A percentile compares a stretch with the other conserved stretches of the same genome.
Conservation (phyloP, 176 grass and related monocot genomes). For the Oryza officinalis region DNA sequence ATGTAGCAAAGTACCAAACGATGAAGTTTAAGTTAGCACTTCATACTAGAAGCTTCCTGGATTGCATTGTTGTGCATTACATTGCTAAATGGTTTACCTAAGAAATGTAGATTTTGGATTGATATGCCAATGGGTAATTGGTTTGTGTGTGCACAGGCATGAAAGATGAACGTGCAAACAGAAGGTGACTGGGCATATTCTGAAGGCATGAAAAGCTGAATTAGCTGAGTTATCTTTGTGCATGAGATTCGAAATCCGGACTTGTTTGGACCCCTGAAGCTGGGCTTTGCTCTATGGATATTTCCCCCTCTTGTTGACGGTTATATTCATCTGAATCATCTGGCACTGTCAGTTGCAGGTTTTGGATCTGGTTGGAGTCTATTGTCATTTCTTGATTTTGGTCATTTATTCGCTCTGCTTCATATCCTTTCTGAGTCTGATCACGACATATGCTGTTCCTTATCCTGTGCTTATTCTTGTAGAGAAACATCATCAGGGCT, state of each 20-base stretch:
- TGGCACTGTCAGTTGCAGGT: constrained; percentile 8
- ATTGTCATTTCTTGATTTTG: not conserved
- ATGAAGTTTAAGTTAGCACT: not conserved
- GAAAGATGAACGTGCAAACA: not conserved
- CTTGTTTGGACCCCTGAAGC: constrained; percentile 12
- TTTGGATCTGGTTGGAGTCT: constrained; percentile 1
- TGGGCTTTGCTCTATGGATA: constrained; percentile 3
- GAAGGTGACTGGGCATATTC: not conserved
- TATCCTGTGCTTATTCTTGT: constrained; percentile 20
- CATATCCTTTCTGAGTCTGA: not conserved
- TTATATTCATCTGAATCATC: not conserved
- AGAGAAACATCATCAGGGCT: constrained; percentile 39
- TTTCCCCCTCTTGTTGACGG: constrained; percentile 27
- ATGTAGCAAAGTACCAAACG: not conserved
- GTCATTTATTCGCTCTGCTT: not conserved
- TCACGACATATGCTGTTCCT: not conserved
- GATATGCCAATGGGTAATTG: not conserved
- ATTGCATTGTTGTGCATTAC: not conserved
- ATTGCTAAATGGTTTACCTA: not conserved
- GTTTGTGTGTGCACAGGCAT: not conserved
- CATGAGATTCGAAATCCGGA: not conserved
- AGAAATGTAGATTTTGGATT: not conserved
- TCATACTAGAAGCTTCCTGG: not conserved
- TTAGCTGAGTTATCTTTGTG: not conserved
- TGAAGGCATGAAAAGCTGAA: too few relatives aligned